Evolutionary conservation across 495 filamentous ascomycete genomes (phyloP), one percentile per base, ranked within the genome.

Genomic region (Jackrogersella minutella): DNA sequence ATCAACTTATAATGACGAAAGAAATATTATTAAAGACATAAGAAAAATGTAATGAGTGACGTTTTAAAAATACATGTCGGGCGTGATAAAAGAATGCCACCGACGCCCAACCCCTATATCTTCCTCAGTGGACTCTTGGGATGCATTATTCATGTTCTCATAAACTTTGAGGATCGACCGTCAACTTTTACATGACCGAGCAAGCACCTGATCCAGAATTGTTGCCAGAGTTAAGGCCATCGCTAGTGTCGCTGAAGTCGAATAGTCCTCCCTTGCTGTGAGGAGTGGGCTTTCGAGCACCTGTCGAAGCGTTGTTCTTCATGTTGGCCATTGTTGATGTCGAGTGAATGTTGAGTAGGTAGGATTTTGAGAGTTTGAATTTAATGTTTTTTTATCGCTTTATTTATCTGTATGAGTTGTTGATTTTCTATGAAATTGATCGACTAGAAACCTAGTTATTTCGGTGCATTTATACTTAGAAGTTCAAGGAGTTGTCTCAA

Each of bases 251-350:
- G 69, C 61, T 56, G 54, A 71, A 64, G 51, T 69, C 66, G 41
- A 69, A 69, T 3, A 69, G 66, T 1, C 66, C 66, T 43, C 66
- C 66, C 60, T 69, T 69, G 34, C 43, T 64, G 11, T 50, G 60
- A 19, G 17, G 43, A 8, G 55, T 16, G 13, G 66, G 60, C 66
- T 69, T 69, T 43, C 59, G 54, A 0, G 59, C 16, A 7, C 14
- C 30, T 8, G 7, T 47, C 19, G 59, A 47, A 28, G 47, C 36
- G 16, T 43, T 60, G 24, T 53, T 62, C 33, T 61, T 69, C 33
- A 54, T 64, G 43, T 55, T 59, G 30, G 41, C 31, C 49, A 57
- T 69, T 52, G 7, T 47, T 63, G 17, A 53, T 36, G 6, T 51
- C 57, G 11, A 52, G 19, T 30, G 30, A 10, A 24, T 24, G 17